These are phyloP conservation scores for Celoporthe dispersa DNA, from an alignment of 2,329 filamentous ascomycete genomes.

Conservation along the genomic window DNA sequence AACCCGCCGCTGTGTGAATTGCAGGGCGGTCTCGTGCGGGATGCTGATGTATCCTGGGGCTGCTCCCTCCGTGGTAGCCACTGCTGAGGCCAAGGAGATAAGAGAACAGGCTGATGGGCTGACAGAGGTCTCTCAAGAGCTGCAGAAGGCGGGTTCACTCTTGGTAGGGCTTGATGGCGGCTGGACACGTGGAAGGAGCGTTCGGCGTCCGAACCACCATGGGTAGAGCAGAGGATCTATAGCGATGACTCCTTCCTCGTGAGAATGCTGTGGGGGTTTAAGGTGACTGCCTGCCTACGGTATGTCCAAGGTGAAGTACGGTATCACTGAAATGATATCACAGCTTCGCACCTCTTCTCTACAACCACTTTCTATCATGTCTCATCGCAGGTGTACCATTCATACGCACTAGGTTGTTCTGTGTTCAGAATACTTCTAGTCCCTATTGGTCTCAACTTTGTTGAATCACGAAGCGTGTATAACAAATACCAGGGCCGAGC, in stretches of 20 bases:
- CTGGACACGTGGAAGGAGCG: neutral
- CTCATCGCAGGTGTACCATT: too few relatives aligned
- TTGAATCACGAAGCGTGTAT: neutral
- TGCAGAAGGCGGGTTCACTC: neutral
- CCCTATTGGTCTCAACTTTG: neutral
- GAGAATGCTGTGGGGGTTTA: neutral
- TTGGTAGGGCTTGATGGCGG: neutral
- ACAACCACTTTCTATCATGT: neutral
- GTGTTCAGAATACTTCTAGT: too few relatives aligned
- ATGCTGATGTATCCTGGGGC: constrained; percentile 21
- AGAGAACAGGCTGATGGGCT: neutral
- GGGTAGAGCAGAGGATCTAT: neutral
- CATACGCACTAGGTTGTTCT: too few relatives aligned
- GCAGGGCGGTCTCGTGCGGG: constrained; percentile 27
- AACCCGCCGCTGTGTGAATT: constrained; percentile 56
- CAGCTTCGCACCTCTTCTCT: neutral
- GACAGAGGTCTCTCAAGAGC: neutral
- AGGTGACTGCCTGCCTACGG: neutral
- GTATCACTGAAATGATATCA: neutral
- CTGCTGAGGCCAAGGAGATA: neutral
- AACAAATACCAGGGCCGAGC: neutral
- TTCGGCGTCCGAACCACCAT: neutral
- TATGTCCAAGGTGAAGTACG: neutral
- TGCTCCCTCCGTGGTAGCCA: constrained; percentile 12
- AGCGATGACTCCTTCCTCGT: neutral